Conservation (phyloP, 352 stramenopile species). For the Phytophthora aleatoria region DNA sequence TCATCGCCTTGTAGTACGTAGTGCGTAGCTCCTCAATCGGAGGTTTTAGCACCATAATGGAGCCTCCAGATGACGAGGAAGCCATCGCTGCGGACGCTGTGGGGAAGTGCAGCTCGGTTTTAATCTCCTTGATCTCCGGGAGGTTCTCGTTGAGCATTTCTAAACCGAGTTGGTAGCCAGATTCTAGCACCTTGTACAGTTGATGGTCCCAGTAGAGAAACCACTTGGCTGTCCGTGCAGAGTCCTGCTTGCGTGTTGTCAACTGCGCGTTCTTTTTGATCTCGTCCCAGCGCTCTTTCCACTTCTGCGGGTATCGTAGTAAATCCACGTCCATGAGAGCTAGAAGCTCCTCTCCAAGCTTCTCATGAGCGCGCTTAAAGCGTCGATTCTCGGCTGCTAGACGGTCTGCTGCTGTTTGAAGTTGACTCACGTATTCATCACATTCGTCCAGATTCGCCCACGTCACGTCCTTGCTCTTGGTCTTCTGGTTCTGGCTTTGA, state of each 20-base stretch:
- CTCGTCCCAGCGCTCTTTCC: slow-evolving; percentile 88
- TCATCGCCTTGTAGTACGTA: slow-evolving; percentile 96
- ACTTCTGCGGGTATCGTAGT: slow-evolving; percentile 80
- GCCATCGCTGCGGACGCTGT: slow-evolving; percentile 12
- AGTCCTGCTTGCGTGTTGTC: slow-evolving; percentile 82
- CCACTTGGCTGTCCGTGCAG: slow-evolving; percentile 88
- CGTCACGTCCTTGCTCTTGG: slow-evolving; percentile 75
- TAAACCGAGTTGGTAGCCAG: slow-evolving; percentile 93
- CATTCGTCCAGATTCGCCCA: slow-evolving; percentile 93
- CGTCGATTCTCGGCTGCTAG: slow-evolving; percentile 91
- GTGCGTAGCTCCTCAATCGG: slow-evolving; percentile 92
- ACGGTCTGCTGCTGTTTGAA: slow-evolving; percentile 90
- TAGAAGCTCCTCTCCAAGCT: slow-evolving; percentile 77
- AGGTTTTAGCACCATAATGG: slow-evolving; percentile 86
- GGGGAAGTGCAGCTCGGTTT: slow-evolving; percentile 77
- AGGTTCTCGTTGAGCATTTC: slow-evolving; percentile 95
- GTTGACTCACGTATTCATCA: slow-evolving; percentile 91
- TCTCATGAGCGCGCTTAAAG: slow-evolving; percentile 89
- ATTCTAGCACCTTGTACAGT: slow-evolving; percentile 95
- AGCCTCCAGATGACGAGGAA: slow-evolving; percentile 12
- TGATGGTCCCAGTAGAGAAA: slow-evolving; percentile 95
- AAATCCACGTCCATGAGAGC: slow-evolving; percentile 92
- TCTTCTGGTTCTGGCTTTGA: slow-evolving; percentile 43
- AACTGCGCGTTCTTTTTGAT: slow-evolving; percentile 77
- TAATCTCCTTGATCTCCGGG: slow-evolving; percentile 89